Percentiles rank a stretch among this genome's conserved stretches.
Evolutionary conservation across 164 flowering plant genomes (phyloP).

Genomic region (Annona squamosa): DNA sequence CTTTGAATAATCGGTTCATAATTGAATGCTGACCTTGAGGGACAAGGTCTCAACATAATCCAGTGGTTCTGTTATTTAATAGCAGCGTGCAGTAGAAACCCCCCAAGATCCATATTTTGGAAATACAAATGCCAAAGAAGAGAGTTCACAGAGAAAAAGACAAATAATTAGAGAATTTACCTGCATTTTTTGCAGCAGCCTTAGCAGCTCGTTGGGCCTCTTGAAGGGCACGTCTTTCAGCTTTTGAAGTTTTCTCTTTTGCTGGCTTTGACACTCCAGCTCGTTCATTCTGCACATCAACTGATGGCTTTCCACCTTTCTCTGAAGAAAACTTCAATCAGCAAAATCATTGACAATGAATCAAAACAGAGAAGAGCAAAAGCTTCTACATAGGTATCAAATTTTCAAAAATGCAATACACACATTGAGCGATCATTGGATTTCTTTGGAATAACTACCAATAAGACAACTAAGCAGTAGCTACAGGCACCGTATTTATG

Average conservation of each 20-base stretch:
- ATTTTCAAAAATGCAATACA: too few relatives aligned
- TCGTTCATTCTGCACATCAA: constrained; percentile 36
- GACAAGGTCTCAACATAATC: too few relatives aligned
- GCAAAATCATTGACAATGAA: not conserved
- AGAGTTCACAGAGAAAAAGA: not conserved
- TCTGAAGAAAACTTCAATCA: constrained; percentile 20
- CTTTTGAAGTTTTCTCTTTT: constrained; percentile 76
- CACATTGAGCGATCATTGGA: too few relatives aligned
- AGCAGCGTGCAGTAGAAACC: not conserved
- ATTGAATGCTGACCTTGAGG: too few relatives aligned
- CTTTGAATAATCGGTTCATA: too few relatives aligned
- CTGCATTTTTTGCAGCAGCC: constrained; percentile 63
- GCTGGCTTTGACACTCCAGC: constrained; percentile 39
- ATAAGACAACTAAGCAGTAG: too few relatives aligned
- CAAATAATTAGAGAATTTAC: not conserved
- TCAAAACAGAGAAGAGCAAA: too few relatives aligned
- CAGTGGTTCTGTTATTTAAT: too few relatives aligned
- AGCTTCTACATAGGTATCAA: too few relatives aligned
- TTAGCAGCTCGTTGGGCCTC: constrained; percentile 95
- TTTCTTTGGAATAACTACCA: too few relatives aligned
- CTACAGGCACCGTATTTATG: too few relatives aligned
- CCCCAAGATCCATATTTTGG: not conserved
- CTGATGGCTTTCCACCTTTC: constrained; percentile 29
- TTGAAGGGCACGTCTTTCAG: constrained; percentile 89
- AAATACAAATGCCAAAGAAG: not conserved